Evolutionary conservation across 208 protist species (phyloP), one percentile per base, ranked within the genome.

Genomic region (Acanthamoeba royreba): DNA sequence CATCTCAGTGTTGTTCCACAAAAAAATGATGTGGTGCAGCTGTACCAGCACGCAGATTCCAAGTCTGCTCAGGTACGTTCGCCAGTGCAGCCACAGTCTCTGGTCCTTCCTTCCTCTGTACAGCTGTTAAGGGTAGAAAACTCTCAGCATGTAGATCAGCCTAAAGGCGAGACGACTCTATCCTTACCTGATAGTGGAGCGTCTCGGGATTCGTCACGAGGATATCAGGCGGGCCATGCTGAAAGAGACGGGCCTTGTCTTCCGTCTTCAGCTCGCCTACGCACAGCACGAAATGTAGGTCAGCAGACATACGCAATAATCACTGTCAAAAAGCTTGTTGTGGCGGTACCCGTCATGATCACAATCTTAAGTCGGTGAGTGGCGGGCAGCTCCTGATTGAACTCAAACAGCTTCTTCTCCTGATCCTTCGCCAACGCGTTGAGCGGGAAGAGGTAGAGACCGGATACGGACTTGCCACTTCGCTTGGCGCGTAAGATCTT

Each of bases 361-460:
- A 86, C 74, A 13, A 86, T 43, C 0, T 25, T 47, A 15, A 86
- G 45, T 33, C 74, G 15, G 25, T 86, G 43, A 0, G 40, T 28
- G 43, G 74, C 25, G 7, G 74, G 74, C 74, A 86, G 74, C 40
- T 28, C 11, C 74, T 86, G 43, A 33, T 86, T 86, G 43, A 86
- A 86, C 74, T 46, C 74, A n/a, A 55, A 43, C n/a, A 86, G 40
- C 45, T 86, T 86, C 74, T 86, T 53, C 40, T 53, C 40, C 74
- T 86, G 74, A 43, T 86, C 74, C 74, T 86, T 86, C 28, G 74
- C 74, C 38, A 86, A 33, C 74, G 74, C 74, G n/a, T 46, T 86
- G 22, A 86, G 45, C 74, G 74, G 74, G 74, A 86, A 86, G 42
- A 86, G 74, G 38, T 86, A 86, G 43, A 86, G 45, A 9, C 43